phyloP scores from a whole-genome alignment of 2,329 filamentous ascomycete species.

The Lachnellula cervina region DNA sequence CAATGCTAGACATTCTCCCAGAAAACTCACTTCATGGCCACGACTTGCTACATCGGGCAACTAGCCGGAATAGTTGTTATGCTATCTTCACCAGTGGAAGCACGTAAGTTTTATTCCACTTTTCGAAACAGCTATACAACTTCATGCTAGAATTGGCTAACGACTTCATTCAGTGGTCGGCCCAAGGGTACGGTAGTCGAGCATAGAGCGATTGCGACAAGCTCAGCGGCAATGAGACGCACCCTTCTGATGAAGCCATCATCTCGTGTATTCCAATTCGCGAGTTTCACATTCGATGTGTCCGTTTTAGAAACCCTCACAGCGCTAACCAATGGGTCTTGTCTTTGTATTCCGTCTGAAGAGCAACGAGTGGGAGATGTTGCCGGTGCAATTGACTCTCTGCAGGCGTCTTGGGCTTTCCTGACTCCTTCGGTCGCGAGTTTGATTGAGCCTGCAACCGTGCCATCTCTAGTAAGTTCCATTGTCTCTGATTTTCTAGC shows the following conservation, averaged over 20 bases:
- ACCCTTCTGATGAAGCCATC: slow-evolving; percentile 22
- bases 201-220: slow-evolving; percentile 2
- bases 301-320: slow-evolving; percentile 33
- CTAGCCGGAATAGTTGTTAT: neutral
- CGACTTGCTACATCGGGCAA: neutral
- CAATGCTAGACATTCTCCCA: neutral
- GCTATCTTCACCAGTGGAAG: slow-evolving; percentile 31
- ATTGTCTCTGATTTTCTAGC: too few species aligned
- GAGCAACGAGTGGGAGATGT: slow-evolving; percentile 35
- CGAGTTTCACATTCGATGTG: slow-evolving; percentile 28
- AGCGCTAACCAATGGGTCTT: slow-evolving; percentile 33
- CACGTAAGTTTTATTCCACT: slow-evolving; percentile 2
- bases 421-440: slow-evolving; percentile 27
- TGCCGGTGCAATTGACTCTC: slow-evolving; percentile 21
- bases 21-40: neutral
- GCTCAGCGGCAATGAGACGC: slow-evolving; percentile 30
- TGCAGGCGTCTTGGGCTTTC: slow-evolving; percentile 18
- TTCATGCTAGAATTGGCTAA: neutral
- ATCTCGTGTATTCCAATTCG: slow-evolving; percentile 14
- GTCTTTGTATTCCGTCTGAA: slow-evolving; percentile 37
- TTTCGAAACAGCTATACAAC: too few species aligned
- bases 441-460: neutral
- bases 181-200: slow-evolving; percentile 27
- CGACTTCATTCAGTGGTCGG: neutral
- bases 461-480: neutral